A percentile compares a stretch with the other conserved stretches of the same genome.
Conservation (phyloP, 768 basidiomycete species). For the Myochromella boudieri region DNA sequence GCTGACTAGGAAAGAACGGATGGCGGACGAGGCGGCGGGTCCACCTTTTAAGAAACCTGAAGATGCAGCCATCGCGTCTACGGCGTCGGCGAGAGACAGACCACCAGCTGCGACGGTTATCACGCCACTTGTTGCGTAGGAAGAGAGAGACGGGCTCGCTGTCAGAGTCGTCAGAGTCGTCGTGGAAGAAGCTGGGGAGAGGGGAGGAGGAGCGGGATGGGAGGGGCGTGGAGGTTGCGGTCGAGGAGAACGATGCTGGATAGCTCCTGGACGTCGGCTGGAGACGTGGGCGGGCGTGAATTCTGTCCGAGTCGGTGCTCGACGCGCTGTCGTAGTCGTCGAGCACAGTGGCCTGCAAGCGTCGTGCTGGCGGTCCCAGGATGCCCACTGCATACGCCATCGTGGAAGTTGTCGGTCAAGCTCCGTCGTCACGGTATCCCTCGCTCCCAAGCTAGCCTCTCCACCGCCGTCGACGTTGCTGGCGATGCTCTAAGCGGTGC, state of each 20-base stretch:
- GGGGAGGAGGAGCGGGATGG: conserved; percentile 67
- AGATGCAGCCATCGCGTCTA: conserved; percentile 43
- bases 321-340: conserved; percentile 46
- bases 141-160: conserved; percentile 56
- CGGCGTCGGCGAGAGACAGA: conserved; percentile 48
- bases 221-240: conserved; percentile 49
- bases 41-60: conserved; percentile 55
- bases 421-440: not conserved
- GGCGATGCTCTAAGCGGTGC: conserved; percentile 9
- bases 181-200: conserved; percentile 52
- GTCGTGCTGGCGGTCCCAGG: conserved; percentile 21
- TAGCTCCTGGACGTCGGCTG: no score
- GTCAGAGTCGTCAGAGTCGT: conserved; percentile 59
- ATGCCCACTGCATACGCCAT: conserved; percentile 25
- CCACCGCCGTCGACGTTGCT: conserved; percentile 15
- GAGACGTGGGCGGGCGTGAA: conserved; percentile 14
- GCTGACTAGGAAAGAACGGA: conserved; percentile 78
- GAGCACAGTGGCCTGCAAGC: conserved; percentile 21
- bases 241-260: conserved; percentile 39
- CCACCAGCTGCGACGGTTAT: conserved; percentile 62
- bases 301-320: conserved; percentile 43
- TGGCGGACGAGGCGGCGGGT: conserved; percentile 60
- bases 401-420: conserved; percentile 7
- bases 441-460: conserved; percentile 13
- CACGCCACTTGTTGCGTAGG: conserved; percentile 38